Evolutionary conservation across 2,329 filamentous ascomycete species (phyloP).

Genomic region (Hypomyces perniciosus): DNA sequence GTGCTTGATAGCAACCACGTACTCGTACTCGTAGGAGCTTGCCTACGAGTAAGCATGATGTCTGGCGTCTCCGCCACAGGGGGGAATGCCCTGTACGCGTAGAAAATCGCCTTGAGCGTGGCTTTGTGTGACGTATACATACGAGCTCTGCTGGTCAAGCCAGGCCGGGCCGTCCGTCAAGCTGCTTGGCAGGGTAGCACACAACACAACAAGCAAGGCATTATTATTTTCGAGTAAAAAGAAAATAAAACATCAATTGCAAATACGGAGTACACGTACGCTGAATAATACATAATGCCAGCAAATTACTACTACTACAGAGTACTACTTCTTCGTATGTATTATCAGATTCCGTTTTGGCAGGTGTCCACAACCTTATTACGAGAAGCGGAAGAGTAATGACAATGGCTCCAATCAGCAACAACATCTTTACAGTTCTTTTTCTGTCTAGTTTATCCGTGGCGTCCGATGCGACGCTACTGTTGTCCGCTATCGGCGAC

Average conservation of each 20-base stretch:
- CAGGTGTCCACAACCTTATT: constrained; percentile 1
- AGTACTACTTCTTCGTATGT: not conserved
- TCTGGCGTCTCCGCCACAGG: not conserved
- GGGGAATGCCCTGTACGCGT: not conserved
- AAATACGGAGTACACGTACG: too few relatives aligned
- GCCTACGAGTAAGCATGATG: too few relatives aligned
- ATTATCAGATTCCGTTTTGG: constrained; percentile 6
- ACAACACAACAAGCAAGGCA: not conserved
- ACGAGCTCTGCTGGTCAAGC: not conserved
- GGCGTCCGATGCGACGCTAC: not conserved
- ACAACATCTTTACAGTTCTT: too few relatives aligned
- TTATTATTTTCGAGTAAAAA: constrained; percentile 3
- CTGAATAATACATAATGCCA: not conserved
- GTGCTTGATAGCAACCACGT: constrained; percentile 5
- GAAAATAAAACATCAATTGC: too few relatives aligned
- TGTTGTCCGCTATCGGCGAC: not conserved
- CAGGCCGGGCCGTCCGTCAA: not conserved
- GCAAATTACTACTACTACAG: not conserved
- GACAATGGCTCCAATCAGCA: constrained; percentile 4
- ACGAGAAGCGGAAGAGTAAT: constrained; percentile 13
- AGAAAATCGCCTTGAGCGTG: too few relatives aligned
- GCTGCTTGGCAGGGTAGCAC: not conserved
- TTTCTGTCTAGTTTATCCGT: not conserved
- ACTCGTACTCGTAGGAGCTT: not conserved
- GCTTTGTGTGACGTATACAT: too few relatives aligned